Percentiles rank a stretch among this genome's conserved stretches.
Evolutionary conservation across 306 rosid species (phyloP).

Genomic region (Luffa acutangula): DNA sequence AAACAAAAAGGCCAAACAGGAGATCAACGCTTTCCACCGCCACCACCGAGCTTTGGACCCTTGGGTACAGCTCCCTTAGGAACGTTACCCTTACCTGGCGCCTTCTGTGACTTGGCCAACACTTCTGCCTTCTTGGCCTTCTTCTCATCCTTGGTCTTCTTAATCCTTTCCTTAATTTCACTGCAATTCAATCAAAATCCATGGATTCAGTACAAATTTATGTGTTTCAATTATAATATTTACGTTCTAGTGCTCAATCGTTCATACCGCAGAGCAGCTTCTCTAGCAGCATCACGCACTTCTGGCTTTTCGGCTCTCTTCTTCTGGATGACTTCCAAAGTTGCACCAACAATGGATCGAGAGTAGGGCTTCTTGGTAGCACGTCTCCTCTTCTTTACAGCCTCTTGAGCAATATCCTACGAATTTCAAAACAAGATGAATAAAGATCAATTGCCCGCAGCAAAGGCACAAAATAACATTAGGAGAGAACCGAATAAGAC

Average conservation of each 20-base stretch:
- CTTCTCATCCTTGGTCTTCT: constrained; percentile 84
- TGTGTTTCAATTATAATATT: neutral
- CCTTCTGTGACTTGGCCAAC: constrained; percentile 40
- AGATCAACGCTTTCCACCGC: constrained; percentile 75
- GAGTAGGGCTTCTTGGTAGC: constrained; percentile 62
- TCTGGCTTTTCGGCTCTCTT: constrained; percentile 59
- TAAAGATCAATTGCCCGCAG: neutral
- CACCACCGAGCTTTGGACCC: constrained; percentile 87
- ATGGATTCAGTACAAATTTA: neutral
- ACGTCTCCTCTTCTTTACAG: constrained; percentile 67
- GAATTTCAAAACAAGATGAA: neutral
- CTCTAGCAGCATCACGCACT: constrained; percentile 75
- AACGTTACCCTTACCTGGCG: constrained; percentile 38
- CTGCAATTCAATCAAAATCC: constrained; percentile 20
- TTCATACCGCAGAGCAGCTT: constrained; percentile 61
- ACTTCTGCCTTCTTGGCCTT: constrained; percentile 86
- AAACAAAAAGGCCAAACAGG: constrained; percentile 4
- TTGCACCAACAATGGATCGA: constrained; percentile 20
- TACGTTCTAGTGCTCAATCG: neutral
- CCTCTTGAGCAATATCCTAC: constrained; percentile 71
- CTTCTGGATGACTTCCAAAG: constrained; percentile 63
- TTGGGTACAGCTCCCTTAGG: constrained; percentile 52
- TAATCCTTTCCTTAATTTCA: constrained; percentile 80
- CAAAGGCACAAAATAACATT: neutral
- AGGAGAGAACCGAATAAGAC: neutral